Conservation (phyloP, 768 basidiomycete genomes). For the Agaricus bisporus region DNA sequence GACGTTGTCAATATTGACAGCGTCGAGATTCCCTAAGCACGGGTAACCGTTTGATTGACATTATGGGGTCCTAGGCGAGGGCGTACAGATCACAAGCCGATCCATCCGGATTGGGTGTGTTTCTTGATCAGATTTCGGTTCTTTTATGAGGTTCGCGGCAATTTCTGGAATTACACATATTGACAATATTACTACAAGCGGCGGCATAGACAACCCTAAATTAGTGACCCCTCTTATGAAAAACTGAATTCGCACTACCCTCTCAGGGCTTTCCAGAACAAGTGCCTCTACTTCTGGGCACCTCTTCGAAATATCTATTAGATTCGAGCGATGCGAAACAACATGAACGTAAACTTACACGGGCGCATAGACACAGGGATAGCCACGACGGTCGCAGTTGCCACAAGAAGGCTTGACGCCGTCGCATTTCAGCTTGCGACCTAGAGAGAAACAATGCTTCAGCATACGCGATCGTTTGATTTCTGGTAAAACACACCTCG, state of each 20-base stretch:
- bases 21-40: too few relatives aligned
- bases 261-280: not conserved
- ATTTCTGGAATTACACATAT: not conserved
- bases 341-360: slow-evolving; percentile 43
- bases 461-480: not conserved
- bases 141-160: slow-evolving; percentile 9
- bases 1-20: too few relatives aligned
- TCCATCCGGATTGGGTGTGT: not conserved
- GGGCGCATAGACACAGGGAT: slow-evolving; percentile 54
- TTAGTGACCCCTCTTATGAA: not conserved
- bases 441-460: not conserved
- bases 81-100: too few relatives aligned
- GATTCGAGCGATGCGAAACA: slow-evolving; percentile 6
- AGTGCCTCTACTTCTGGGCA: not conserved
- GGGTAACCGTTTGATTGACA: too few relatives aligned
- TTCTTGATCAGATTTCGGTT: not conserved
- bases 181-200: not conserved
- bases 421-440: slow-evolving; percentile 52
- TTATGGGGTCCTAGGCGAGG: too few relatives aligned
- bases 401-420: slow-evolving; percentile 56
- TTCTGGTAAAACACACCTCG: slow-evolving; percentile 38
- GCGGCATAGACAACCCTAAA: slow-evolving; percentile 3
- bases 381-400: slow-evolving; percentile 57
- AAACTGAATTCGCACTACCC: not conserved
- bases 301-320: not conserved